Evolutionary conservation across 805 yeast species (phyloP), one percentile per base, ranked within the genome.

Genomic region (Geotrichum ghanense): DNA sequence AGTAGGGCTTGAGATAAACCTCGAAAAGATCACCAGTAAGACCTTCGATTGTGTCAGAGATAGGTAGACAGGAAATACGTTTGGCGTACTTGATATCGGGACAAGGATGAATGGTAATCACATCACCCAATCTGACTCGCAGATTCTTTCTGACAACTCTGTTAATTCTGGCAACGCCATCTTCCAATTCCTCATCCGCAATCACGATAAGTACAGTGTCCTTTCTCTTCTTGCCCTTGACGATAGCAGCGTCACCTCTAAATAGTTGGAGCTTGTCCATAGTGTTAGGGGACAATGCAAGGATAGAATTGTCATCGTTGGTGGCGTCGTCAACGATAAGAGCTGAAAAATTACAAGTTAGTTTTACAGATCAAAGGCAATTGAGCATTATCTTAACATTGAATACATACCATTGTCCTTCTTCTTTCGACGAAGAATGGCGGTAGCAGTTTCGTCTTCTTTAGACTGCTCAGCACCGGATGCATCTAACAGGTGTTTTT

Each of bases 31-130:
- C 87, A 53, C 98, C 98, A 14, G 97, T 92, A 50, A 92, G 75
- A 52, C 98, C 98, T 70, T 92, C 98, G 55, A 92, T 90, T 47
- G 98, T 89, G 63, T 92, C 98, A 50, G 97, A 95, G 62, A 92
- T 85, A 48, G 99, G 98, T 67, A 92, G 73, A 42, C 90, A 95
- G 9, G 95, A 83, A 60, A 92, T 90, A 67, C 97, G 78, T 52
- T 85, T 73, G 57, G 98, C 97, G 62, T 89, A 92, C 70, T 92
- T 90, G 75, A 92, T 90, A 65, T 92, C 98, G 17, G 98, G 96
- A 65, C 96, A 90, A 43, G 98, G 92, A 63, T 86, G 95, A 51
- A 92, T 74, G 23, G 95, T 75, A 50, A 92, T 78, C 50, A 92
- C 75, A 62, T 92, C 99, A 58, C 97, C 97, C 54, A 92, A 74